Base-by-base conservation (phyloP, 2,329 filamentous ascomycete species). In the Byssochlamys sp. region DNA sequence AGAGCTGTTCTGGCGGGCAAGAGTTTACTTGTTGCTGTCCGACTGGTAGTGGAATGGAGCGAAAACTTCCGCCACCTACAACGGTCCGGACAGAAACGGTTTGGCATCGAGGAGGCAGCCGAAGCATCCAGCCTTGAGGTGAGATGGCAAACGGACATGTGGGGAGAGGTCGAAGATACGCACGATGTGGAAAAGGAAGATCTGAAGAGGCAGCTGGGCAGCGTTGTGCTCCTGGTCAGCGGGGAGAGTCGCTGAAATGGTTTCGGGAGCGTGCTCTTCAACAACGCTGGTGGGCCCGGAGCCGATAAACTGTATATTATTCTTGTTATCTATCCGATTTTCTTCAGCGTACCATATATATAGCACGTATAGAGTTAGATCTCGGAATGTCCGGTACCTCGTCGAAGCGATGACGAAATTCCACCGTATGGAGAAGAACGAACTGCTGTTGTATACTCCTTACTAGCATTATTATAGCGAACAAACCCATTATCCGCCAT, bases 161-260 rank as follows among this genome's bases (percentile, higher is more conserved):
- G 94, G 92, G 94, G 94, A 7, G 91, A 96, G 78, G 94, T 99
- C 0, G 94, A 99, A 72, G 91, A 99, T 74, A 96, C 91, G 28
- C 94, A 99, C 75, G 94, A 99, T 78, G 94, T 99, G 0, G 88
- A 95, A 67, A 89, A 86, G 73, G 92, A 95, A 73, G 94, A 99
- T 73, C 65, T 97, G 63, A 83, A 84, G 69, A 82, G 92, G 67
- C 94, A 97, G 76, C 76, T 97, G 59, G 94, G 92, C 12, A 95
- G 90, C 70, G 89, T 90, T 10, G 81, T 96, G 14, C 70, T 97
- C 67, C 76, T 97, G 54, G 88, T 96, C 9, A 86, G 84, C 57
- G 88, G 88, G 1, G 70, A 73, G 61, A 66, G 61, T 35, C 65
- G 64, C 49, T 73, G 63, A 62, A 57, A 10, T 2, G 19, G 14